Evolutionary conservation across 1,284 basidiomycete genomes (phyloP).

Genomic region (Pseudozyma pruni): DNA sequence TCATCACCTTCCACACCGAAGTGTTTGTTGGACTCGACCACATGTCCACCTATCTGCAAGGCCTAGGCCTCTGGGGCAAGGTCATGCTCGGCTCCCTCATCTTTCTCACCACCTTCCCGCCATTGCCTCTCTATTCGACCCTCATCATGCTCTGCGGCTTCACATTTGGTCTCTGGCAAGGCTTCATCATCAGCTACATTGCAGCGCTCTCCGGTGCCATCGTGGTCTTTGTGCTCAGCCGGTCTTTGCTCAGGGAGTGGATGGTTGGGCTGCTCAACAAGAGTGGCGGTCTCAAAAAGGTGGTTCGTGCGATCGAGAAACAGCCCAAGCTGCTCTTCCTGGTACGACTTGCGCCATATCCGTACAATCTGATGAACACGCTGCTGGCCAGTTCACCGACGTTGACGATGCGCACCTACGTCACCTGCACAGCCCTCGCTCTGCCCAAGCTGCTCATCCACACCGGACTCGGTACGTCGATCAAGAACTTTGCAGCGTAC

Average conservation of each 20-base stretch:
- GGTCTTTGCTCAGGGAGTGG: slow-evolving; percentile 76
- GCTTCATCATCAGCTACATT: slow-evolving; percentile 82
- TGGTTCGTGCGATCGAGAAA: slow-evolving; percentile 86
- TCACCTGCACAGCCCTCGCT: slow-evolving; percentile 80
- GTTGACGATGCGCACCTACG: slow-evolving; percentile 81
- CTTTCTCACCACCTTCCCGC: slow-evolving; percentile 71
- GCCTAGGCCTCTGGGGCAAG: slow-evolving; percentile 54
- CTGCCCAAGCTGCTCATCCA: slow-evolving; percentile 87
- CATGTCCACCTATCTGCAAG: slow-evolving; percentile 55
- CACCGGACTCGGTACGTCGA: slow-evolving; percentile 81
- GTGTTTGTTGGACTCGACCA: slow-evolving; percentile 64
- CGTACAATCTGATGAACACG: slow-evolving; percentile 85
- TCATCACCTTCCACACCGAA: slow-evolving; percentile 66
- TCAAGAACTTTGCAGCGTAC: slow-evolving; percentile 81
- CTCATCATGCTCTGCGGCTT: slow-evolving; percentile 87
- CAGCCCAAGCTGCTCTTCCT: slow-evolving; percentile 84
- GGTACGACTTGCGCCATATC: slow-evolving; percentile 77
- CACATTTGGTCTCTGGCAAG: slow-evolving; percentile 82
- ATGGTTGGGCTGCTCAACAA: slow-evolving; percentile 79
- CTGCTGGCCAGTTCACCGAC: slow-evolving; percentile 85
- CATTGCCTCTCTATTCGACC: slow-evolving; percentile 85
- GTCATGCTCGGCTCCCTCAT: slow-evolving; percentile 61
- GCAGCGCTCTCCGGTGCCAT: slow-evolving; percentile 84
- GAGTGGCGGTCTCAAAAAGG: slow-evolving; percentile 66
- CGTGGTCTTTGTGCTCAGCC: slow-evolving; percentile 80